phyloP scores from a whole-genome alignment of 2,329 filamentous ascomycete species.

The Shiraia bambusicola region DNA sequence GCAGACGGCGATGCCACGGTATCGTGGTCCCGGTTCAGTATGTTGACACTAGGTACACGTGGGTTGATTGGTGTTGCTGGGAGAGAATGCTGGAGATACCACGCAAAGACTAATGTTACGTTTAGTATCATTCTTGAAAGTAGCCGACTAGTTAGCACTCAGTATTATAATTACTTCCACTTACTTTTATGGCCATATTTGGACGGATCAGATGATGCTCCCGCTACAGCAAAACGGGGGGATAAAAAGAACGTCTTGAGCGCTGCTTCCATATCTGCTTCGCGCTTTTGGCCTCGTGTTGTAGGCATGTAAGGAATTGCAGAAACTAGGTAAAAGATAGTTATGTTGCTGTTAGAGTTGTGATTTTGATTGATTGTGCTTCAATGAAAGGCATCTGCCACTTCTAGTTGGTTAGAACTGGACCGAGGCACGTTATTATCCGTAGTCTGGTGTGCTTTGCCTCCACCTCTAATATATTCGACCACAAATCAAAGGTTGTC shows the following conservation, averaged over 20 bases:
- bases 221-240: constrained; percentile 81
- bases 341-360: neutral
- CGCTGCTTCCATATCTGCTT: constrained; percentile 62
- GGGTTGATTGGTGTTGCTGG: constrained; percentile 86
- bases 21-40: constrained; percentile 59
- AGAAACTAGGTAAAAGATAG: neutral
- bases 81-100: constrained; percentile 79
- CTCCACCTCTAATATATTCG: neutral
- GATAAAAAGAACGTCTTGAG: constrained; percentile 79
- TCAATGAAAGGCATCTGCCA: neutral
- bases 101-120: constrained; percentile 70
- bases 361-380: neutral
- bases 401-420: constrained; percentile 1
- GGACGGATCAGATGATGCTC: constrained; percentile 77
- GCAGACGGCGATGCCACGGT: constrained; percentile 66
- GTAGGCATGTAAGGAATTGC: constrained; percentile 20
- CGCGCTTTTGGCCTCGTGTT: constrained; percentile 27
- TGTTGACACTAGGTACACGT: constrained; percentile 62
- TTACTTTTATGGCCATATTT: constrained; percentile 89
- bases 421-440: neutral
- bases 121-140: neutral
- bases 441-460: no score
- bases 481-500: neutral
- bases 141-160: no score
- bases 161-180: constrained; percentile 14